phyloP scores from a whole-genome alignment of 2,329 filamentous ascomycete genomes.

The Domatiomyces globalis region DNA sequence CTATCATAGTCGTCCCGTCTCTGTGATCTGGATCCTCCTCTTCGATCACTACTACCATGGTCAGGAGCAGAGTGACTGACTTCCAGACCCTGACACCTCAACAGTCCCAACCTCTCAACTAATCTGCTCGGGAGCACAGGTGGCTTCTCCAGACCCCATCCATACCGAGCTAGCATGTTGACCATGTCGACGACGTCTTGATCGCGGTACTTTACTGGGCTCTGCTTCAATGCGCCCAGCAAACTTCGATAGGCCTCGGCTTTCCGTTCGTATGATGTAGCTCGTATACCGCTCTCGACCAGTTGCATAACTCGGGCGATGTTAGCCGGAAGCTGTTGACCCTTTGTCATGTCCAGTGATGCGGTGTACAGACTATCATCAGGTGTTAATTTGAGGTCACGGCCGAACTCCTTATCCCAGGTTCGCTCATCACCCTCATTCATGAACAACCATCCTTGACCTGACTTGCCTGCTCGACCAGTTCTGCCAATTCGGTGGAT shows the following conservation, averaged over 20 bases:
- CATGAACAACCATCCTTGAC: constrained; percentile 48
- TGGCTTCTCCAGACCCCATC: constrained; percentile 33
- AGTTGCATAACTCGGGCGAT: constrained; percentile 16
- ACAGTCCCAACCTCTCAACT: constrained; percentile 22
- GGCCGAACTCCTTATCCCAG: constrained; percentile 30
- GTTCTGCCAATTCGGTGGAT: constrained; percentile 30
- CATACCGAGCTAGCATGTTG: constrained; percentile 32
- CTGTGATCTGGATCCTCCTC: neutral
- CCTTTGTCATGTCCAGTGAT: constrained; percentile 23
- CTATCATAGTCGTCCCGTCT: constrained; percentile 1
- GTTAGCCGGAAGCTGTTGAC: constrained; percentile 19
- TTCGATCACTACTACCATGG: neutral
- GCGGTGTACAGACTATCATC: constrained; percentile 30
- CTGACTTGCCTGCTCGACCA: constrained; percentile 38
- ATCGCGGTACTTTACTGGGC: constrained; percentile 20
- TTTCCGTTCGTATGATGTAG: constrained; percentile 19
- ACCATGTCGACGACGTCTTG: constrained; percentile 29
- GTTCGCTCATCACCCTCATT: constrained; percentile 39
- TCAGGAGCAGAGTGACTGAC: constrained; percentile 1
- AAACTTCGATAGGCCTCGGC: constrained; percentile 22
- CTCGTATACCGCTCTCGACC: constrained; percentile 31
- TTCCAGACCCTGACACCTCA: constrained; percentile 18
- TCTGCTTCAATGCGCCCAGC: constrained; percentile 16
- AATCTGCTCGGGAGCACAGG: constrained; percentile 21
- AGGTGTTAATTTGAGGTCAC: constrained; percentile 28